phyloP scores from a whole-genome alignment of 78 protist species.

The Chrysochromulina parva region DNA sequence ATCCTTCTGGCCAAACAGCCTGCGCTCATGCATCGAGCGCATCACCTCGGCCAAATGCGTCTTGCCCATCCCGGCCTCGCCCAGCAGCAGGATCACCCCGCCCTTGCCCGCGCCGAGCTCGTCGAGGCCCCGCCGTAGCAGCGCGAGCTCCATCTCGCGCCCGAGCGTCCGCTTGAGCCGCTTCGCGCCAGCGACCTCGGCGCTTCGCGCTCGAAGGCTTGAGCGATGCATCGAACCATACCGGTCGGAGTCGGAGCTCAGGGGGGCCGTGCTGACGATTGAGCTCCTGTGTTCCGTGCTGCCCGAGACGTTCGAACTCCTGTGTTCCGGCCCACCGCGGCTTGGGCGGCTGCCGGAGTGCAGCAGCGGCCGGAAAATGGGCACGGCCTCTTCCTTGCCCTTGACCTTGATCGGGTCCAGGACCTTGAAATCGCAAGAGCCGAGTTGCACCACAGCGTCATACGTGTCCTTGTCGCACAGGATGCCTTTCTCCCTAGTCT shows the following conservation, averaged over 20 bases:
- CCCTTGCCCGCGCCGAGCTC: background rate
- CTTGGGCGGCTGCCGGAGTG: background rate
- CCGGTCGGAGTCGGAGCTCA: no score
- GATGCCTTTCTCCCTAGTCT: background rate
- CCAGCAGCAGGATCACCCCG: background rate
- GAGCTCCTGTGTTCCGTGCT: no score
- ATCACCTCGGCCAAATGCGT: background rate
- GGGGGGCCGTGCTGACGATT: no score
- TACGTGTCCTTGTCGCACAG: background rate
- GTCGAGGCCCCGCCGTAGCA: no score
- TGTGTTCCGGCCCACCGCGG: no score
- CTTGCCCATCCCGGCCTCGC: constrained; percentile 28
- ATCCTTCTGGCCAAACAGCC: background rate
- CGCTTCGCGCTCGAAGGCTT: no score
- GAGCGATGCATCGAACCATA: no score
- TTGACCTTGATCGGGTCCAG: background rate
- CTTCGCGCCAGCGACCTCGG: no score
- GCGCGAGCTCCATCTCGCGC: no score
- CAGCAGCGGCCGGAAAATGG: background rate
- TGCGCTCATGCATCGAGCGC: background rate
- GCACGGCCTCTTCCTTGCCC: background rate
- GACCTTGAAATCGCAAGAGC: background rate
- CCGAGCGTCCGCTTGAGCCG: no score
- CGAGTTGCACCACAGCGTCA: background rate
- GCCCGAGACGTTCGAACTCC: no score